Base-by-base conservation (phyloP, 305 asterid species). In the Coffea humblotiana region DNA sequence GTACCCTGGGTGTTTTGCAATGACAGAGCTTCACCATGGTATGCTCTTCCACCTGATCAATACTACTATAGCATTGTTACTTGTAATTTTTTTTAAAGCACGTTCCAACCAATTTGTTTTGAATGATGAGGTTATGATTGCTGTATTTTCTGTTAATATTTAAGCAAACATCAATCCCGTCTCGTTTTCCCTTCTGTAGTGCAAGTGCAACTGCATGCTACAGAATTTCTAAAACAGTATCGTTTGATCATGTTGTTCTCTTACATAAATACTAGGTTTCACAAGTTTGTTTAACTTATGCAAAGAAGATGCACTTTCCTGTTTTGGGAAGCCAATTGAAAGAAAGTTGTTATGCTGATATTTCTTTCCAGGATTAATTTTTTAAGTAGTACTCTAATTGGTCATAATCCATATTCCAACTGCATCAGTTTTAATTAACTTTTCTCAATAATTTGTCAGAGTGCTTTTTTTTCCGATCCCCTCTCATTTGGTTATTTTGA, bases 11-110 rank as follows among this genome's bases (percentile, higher is more conserved):
- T 93, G 99, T 89, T 93, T 95, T 77, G 99, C 98, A 0, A 95
- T 95, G 99, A 95, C 99, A 0, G 98, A 95, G 82, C 97, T 95
- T 85, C 96, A 95, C 90, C 99, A 95, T 82, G 99, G 99, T 95
- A 89, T 75, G 81, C 40, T 66, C 40, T 85, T 82, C 77, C 82
- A 82, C 67, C 60, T 51, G 74, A 79, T 75, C 65, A 12, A 21
- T 18, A 29, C 18, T 35, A 43, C 21, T 65, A 16, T 40, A 29
- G 15, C 2, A 7, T 37, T 64, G 18, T 37, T 37, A 29, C 37
- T 25, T 11, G n/a, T 40, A 40, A 8, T 3, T 32, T 54, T 58
- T 2, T 75, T 29, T 29, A 29, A 37, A 3, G 45, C 60, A 35
- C 71, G 8, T 56, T 58, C 21, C 23, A 37, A 2, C 67, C 0